Conservation (phyloP, 148 eudicot species). For the Selenicereus undatus region DNA sequence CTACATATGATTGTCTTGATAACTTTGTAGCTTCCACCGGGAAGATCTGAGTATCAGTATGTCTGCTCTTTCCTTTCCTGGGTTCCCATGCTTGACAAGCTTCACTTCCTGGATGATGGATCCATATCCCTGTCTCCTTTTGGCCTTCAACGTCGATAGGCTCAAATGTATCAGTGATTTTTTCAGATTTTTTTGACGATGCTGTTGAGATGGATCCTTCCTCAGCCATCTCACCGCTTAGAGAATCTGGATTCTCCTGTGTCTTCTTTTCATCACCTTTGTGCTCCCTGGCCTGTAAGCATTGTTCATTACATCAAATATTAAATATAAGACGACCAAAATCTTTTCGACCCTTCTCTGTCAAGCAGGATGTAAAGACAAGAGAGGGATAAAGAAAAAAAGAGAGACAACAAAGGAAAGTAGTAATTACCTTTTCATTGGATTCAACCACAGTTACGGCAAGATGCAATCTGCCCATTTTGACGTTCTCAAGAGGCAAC, state of each 20-base stretch:
- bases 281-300: constrained; percentile 42
- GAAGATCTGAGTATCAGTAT: constrained; percentile 35
- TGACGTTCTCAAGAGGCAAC: constrained; percentile 70
- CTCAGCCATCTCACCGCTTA: constrained; percentile 25
- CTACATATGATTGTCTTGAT: background rate
- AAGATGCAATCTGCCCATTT: constrained; percentile 77
- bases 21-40: background rate
- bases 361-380: background rate
- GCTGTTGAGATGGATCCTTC: constrained; percentile 22
- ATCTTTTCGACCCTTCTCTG: background rate
- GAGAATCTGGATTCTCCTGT: constrained; percentile 21
- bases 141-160: constrained; percentile 70
- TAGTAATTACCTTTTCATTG: constrained; percentile 47
- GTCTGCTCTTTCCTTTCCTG: constrained; percentile 55
- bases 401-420: background rate
- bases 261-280: constrained; percentile 24
- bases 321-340: background rate
- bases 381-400: background rate
- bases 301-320: constrained; percentile 1
- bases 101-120: constrained; percentile 76
- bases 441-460: constrained; percentile 65
- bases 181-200: constrained; percentile 26
- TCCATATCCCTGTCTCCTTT: constrained; percentile 74
- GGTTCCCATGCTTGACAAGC: constrained; percentile 75
- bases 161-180: constrained; percentile 51